phyloP scores from a whole-genome alignment of 352 stramenopile species.

The Phytophthora podocarpi region DNA sequence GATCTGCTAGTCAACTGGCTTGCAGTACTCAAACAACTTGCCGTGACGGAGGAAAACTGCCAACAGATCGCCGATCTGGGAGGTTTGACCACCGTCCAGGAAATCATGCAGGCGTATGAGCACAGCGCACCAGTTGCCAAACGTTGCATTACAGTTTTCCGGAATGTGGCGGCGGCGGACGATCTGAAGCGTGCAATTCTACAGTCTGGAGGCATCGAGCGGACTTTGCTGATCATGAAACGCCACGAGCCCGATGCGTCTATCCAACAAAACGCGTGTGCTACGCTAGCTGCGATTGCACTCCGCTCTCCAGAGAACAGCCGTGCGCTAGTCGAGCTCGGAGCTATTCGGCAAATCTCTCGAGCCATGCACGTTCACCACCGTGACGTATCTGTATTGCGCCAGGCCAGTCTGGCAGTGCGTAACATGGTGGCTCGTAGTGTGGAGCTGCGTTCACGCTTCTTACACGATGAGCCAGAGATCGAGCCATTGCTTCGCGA shows the following conservation, averaged over 20 bases:
- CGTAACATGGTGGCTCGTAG: constrained; percentile 79
- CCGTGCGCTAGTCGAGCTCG: constrained; percentile 52
- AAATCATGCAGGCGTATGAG: constrained; percentile 60
- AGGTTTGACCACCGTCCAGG: constrained; percentile 60
- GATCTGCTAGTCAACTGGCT: constrained; percentile 70
- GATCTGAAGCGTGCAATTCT: constrained; percentile 73
- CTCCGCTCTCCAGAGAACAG: constrained; percentile 75
- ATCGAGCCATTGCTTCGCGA: constrained; percentile 67
- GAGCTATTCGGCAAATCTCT: constrained; percentile 49
- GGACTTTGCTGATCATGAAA: constrained; percentile 64
- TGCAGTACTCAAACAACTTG: constrained; percentile 75
- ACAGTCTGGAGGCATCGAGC: constrained; percentile 52
- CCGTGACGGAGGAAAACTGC: constrained; percentile 79
- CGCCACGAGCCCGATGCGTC: constrained; percentile 51
- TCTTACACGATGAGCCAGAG: constrained; percentile 68
- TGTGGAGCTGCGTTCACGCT: constrained; percentile 57
- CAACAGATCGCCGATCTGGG: constrained; percentile 66
- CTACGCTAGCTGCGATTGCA: constrained; percentile 73
- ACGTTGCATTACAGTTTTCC: constrained; percentile 69
- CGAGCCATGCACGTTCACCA: constrained; percentile 60
- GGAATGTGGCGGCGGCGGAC: constrained; percentile 76
- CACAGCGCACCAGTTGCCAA: constrained; percentile 54
- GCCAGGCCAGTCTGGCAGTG: constrained; percentile 80
- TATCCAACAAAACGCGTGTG: constrained; percentile 74
- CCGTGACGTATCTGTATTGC: constrained; percentile 51